These are phyloP conservation scores for Solanum chacoense DNA, from an alignment of 305 asterid genomes.

Conservation along the genomic window DNA sequence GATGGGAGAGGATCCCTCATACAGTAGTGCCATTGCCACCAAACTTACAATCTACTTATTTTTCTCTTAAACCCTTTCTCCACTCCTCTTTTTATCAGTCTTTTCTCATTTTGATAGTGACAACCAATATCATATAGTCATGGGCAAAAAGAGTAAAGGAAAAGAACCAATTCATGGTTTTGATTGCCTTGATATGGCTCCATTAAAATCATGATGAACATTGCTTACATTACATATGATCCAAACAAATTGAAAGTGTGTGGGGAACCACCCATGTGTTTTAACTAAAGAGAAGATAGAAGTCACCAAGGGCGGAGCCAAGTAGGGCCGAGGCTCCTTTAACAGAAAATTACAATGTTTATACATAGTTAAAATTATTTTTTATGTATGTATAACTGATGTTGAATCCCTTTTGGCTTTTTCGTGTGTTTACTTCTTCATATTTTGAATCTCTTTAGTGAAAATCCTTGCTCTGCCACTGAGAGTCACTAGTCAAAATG, in stretches of 20 bases:
- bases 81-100: not conserved
- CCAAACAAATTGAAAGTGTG: not conserved
- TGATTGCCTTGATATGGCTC: not conserved
- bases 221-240: not conserved
- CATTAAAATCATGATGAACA: not conserved
- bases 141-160: not conserved
- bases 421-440: not conserved
- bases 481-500: not conserved
- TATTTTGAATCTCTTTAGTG: not conserved
- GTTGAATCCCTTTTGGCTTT: not conserved
- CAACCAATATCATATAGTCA: not conserved
- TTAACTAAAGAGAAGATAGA: not conserved
- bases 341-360: not conserved
- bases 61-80: not conserved
- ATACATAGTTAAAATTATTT: not conserved
- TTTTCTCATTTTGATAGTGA: not conserved
- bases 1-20: not conserved
- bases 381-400: fast-evolving
- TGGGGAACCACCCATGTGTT: constrained; percentile 9
- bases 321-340: not conserved
- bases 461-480: not conserved
- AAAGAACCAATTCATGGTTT: not conserved
- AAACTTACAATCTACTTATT: not conserved
- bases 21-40: not conserved
- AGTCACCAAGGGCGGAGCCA: not conserved